phyloP scores from a whole-genome alignment of 2,329 filamentous ascomycete species.

The Huntiella moniliformis region DNA sequence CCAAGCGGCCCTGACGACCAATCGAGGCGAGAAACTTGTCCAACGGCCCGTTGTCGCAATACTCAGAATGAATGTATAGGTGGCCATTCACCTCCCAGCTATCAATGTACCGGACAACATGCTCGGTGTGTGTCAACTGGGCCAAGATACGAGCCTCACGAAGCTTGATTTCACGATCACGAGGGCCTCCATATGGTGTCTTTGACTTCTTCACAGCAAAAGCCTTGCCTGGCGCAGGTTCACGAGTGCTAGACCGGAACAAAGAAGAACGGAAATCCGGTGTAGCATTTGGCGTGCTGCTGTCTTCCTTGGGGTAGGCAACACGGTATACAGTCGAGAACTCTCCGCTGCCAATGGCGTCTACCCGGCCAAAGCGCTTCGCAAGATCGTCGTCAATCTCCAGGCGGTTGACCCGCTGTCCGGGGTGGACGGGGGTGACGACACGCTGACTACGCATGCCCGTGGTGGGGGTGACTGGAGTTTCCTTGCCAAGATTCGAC shows the following conservation, averaged over 20 bases:
- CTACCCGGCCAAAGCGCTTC: conserved; percentile 62
- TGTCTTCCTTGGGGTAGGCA: conserved; percentile 20
- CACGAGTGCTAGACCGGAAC: conserved; percentile 29
- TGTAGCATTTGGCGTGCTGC: conserved; percentile 7
- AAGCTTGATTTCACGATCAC: conserved; percentile 66
- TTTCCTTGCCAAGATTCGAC: conserved; percentile 11
- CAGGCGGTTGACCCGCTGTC: conserved; percentile 44
- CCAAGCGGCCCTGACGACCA: conserved; percentile 67
- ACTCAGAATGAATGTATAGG: conserved; percentile 95
- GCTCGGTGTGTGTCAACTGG: conserved; percentile 59
- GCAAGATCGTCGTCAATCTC: conserved; percentile 53
- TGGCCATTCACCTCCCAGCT: conserved; percentile 74
- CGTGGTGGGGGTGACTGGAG: conserved; percentile 65
- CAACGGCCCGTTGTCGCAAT: conserved; percentile 82
- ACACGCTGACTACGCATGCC: conserved; percentile 24
- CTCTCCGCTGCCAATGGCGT: conserved; percentile 68
- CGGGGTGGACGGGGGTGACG: conserved; percentile 47
- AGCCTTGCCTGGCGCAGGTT: conserved; percentile 37
- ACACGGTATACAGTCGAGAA: conserved; percentile 88
- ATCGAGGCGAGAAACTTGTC: conserved; percentile 69
- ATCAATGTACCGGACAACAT: conserved; percentile 67
- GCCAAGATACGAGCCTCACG: conserved; percentile 68
- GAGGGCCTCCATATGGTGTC: conserved; percentile 55
- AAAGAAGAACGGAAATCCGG: conserved; percentile 21
- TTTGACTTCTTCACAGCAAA: conserved; percentile 92